Evolutionary conservation across 306 rosid genomes (phyloP).

Genomic region (Potentilla sterilis): DNA sequence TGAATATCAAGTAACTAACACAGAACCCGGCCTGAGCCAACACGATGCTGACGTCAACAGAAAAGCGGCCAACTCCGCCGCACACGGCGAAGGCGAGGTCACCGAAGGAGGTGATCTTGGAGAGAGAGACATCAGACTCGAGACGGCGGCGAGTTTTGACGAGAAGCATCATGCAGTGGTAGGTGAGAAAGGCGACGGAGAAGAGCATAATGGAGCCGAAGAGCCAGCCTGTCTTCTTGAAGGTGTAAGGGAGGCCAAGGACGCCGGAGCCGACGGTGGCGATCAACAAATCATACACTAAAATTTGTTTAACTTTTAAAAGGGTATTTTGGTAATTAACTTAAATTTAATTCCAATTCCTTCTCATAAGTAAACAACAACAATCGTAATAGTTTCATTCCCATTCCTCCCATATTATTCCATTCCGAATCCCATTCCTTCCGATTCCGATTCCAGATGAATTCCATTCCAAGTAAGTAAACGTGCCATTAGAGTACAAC

Average conservation of each 20-base stretch:
- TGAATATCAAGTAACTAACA: slow-evolving; percentile 66
- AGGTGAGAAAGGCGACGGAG: slow-evolving; percentile 51
- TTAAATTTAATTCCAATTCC: no score
- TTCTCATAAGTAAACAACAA: no score
- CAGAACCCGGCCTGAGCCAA: slow-evolving; percentile 71
- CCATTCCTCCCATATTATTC: no score
- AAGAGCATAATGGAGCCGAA: slow-evolving; percentile 52
- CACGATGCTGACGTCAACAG: slow-evolving; percentile 58
- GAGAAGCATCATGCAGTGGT: slow-evolving; percentile 73
- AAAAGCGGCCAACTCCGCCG: slow-evolving; percentile 50
- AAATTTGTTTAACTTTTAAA: no score
- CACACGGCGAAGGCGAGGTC: slow-evolving; percentile 59
- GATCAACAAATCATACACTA: no score
- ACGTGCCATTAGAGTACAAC: no score
- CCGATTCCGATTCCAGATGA: no score
- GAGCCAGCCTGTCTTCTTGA: slow-evolving; percentile 63
- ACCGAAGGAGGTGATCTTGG: slow-evolving; percentile 60
- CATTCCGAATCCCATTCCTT: no score
- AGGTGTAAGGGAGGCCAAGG: slow-evolving; percentile 65
- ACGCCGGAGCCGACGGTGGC: slow-evolving; percentile 72
- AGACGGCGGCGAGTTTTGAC: slow-evolving; percentile 63
- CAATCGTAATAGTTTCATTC: no score
- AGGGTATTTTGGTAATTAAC: no score
- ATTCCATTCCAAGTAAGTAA: no score
- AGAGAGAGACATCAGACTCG: slow-evolving; percentile 33